Conservation (phyloP, 1,139 yeast species). For the Pichia sp. region DNA sequence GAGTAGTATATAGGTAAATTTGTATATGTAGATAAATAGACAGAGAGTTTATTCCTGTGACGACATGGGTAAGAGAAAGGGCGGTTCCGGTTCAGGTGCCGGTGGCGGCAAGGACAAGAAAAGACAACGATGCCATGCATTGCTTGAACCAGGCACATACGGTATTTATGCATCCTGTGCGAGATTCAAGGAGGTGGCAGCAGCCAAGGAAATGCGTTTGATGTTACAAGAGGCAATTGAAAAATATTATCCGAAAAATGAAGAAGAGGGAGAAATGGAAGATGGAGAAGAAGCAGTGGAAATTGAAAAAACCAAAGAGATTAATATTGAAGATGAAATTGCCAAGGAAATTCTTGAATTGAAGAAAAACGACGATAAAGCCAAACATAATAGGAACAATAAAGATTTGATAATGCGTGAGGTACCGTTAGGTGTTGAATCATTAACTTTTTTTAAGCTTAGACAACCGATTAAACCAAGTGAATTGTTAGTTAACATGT, state of each 20-base stretch:
- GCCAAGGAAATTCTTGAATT: constrained; percentile 47
- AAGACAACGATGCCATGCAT: constrained; percentile 43
- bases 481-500: constrained; percentile 53
- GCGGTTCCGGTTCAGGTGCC: constrained; percentile 15
- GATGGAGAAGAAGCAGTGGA: constrained; percentile 26
- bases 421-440: constrained; percentile 73
- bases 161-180: constrained; percentile 86
- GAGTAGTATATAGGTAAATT: too few species aligned
- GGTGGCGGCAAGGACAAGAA: constrained; percentile 28
- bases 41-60: too few species aligned
- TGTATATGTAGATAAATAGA: too few species aligned
- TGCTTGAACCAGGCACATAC: constrained; percentile 71
- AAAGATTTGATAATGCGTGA: constrained; percentile 50
- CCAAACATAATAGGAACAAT: constrained; percentile 38
- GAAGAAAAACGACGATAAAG: constrained; percentile 32
- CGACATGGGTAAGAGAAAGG: constrained; percentile 36
- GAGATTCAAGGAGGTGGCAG: constrained; percentile 68
- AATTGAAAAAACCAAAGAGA: constrained; percentile 28
- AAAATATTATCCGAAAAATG: constrained; percentile 40
- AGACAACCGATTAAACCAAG: constrained; percentile 77
- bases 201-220: constrained; percentile 64
- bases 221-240: constrained; percentile 56
- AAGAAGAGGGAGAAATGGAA: constrained; percentile 23
- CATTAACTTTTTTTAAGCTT: constrained; percentile 76
- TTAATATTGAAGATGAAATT: constrained; percentile 65